Conservation (phyloP, 1,139 yeast species). For the Komagataea norvegica region DNA sequence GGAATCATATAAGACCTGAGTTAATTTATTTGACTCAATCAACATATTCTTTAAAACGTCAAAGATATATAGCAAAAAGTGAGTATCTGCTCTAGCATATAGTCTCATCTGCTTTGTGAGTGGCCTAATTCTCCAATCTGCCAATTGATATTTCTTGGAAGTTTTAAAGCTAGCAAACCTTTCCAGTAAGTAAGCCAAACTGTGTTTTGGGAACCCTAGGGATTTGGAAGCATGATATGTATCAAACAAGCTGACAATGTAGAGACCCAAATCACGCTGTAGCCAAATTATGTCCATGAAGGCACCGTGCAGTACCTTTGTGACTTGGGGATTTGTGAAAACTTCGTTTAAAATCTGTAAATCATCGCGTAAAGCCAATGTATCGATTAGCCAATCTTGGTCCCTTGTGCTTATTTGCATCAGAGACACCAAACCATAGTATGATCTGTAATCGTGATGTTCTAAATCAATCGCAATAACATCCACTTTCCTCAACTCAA, state of each 20-base stretch:
- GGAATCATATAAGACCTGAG: slow-evolving; percentile 68
- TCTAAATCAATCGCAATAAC: slow-evolving; percentile 96
- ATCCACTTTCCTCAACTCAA: slow-evolving; percentile 42
- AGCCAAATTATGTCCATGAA: slow-evolving; percentile 96
- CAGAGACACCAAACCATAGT: slow-evolving; percentile 83
- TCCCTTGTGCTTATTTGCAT: slow-evolving; percentile 88
- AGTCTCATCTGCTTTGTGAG: slow-evolving; percentile 69
- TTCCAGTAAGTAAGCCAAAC: slow-evolving; percentile 81
- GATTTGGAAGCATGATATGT: slow-evolving; percentile 85
- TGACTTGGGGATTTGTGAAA: slow-evolving; percentile 72
- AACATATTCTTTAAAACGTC: slow-evolving; percentile 69
- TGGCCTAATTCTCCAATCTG: slow-evolving; percentile 96
- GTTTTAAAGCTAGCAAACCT: slow-evolving; percentile 79
- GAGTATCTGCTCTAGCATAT: slow-evolving; percentile 95
- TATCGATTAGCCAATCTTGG: slow-evolving; percentile 82
- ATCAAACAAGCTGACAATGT: slow-evolving; percentile 85
- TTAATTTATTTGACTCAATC: slow-evolving; percentile 45
- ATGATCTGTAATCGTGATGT: slow-evolving; percentile 90
- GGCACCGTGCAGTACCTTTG: slow-evolving; percentile 95
- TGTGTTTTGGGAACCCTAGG: slow-evolving; percentile 73
- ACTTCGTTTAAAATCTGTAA: slow-evolving; percentile 62
- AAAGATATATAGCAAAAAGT: slow-evolving; percentile 75
- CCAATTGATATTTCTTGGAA: slow-evolving; percentile 89
- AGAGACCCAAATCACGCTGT: slow-evolving; percentile 91
- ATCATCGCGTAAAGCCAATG: slow-evolving; percentile 69